These are phyloP conservation scores for Calonectria henricotiae DNA, from an alignment of 2,329 filamentous ascomycete genomes.

Conservation along the genomic window DNA sequence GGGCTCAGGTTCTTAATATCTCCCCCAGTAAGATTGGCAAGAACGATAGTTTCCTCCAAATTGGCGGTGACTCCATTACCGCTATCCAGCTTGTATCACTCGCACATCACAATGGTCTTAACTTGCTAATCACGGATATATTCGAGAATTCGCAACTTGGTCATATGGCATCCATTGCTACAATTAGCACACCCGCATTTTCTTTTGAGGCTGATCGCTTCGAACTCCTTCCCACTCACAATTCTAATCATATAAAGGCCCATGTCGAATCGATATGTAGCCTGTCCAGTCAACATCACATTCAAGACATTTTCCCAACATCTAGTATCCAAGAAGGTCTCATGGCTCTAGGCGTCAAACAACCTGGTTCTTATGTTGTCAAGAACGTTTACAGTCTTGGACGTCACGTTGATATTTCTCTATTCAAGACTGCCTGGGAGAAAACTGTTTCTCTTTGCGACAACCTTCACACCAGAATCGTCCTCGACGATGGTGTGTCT, in stretches of 20 bases:
- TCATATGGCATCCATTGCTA: slow-evolving; percentile 5
- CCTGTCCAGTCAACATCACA: background rate
- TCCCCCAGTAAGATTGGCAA: slow-evolving; percentile 51
- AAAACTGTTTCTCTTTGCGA: slow-evolving; percentile 5
- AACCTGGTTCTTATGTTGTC: slow-evolving; percentile 23
- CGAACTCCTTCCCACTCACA: background rate
- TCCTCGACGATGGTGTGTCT: background rate
- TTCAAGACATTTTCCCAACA: slow-evolving; percentile 15
- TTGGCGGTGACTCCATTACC: slow-evolving; percentile 51
- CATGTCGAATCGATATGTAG: background rate
- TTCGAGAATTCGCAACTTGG: slow-evolving; percentile 17
- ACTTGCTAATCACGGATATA: slow-evolving; percentile 24
- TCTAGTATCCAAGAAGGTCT: slow-evolving; percentile 29
- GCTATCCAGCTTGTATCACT: slow-evolving; percentile 45
- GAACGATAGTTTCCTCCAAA: slow-evolving; percentile 48
- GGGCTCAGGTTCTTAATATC: slow-evolving; percentile 35
- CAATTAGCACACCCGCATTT: background rate
- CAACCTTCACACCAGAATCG: slow-evolving; percentile 10
- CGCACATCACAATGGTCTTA: slow-evolving; percentile 18
- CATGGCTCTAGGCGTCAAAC: slow-evolving; percentile 22
- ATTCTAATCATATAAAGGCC: background rate
- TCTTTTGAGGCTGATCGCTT: background rate
- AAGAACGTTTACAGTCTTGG: slow-evolving; percentile 24
- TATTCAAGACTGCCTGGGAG: slow-evolving; percentile 11
- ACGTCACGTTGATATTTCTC: background rate